phyloP scores from a whole-genome alignment of 1,284 basidiomycete species.

The Puccinia polysora region DNA sequence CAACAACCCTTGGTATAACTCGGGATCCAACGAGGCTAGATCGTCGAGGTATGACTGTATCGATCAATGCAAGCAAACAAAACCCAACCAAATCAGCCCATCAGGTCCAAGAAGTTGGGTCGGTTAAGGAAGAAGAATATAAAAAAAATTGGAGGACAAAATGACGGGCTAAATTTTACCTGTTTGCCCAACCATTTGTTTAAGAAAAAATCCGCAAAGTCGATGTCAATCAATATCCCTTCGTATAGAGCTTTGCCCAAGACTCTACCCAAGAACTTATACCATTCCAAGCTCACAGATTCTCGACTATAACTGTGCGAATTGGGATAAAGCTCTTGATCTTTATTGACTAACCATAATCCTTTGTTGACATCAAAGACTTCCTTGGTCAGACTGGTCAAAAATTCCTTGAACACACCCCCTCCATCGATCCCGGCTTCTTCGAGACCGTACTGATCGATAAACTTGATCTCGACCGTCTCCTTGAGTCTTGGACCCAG shows the following conservation, averaged over 20 bases:
- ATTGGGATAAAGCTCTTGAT: constrained; percentile 91
- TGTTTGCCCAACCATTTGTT: constrained; percentile 59
- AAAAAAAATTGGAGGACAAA: not conserved
- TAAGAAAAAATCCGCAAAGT: constrained; percentile 92
- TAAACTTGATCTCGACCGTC: constrained; percentile 77
- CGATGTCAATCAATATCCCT: constrained; percentile 90
- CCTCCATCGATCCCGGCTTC: constrained; percentile 94
- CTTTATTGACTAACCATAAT: constrained; percentile 80
- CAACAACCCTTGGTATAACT: constrained; percentile 84
- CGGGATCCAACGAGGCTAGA: constrained; percentile 80
- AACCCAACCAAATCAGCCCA: no score
- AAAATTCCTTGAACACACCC: constrained; percentile 95
- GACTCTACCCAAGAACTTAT: constrained; percentile 85
- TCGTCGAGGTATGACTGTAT: constrained; percentile 63
- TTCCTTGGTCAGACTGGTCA: constrained; percentile 83
- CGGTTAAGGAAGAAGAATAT: no score
- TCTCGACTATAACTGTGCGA: constrained; percentile 83
- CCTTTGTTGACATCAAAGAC: constrained; percentile 92
- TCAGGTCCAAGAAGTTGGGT: no score
- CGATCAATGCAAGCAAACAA: no score
- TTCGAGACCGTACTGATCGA: constrained; percentile 78
- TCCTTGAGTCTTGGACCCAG: constrained; percentile 70
- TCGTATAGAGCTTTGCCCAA: constrained; percentile 95
- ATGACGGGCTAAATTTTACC: constrained; percentile 54
- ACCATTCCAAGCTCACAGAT: constrained; percentile 83